phyloP scores from a whole-genome alignment of 2,329 filamentous ascomycete genomes.

The Xylaria digitata region DNA sequence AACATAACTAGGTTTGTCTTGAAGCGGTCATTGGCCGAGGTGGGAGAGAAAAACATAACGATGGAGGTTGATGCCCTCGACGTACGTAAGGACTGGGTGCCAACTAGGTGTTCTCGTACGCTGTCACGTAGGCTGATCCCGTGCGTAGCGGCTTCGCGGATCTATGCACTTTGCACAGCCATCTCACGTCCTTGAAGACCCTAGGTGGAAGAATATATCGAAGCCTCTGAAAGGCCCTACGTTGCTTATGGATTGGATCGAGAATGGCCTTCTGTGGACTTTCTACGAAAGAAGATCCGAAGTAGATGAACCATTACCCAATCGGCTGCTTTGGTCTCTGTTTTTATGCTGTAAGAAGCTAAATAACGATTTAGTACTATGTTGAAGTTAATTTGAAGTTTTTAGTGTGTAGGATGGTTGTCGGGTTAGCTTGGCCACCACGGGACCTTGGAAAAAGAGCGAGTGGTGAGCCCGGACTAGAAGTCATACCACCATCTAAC shows the following conservation, averaged over 20 bases:
- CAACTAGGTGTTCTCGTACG: neutral
- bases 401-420: conserved; percentile 42
- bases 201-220: conserved; percentile 3
- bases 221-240: conserved; percentile 24
- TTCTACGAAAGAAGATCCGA: conserved; percentile 33
- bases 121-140: conserved; percentile 13
- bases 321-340: conserved; percentile 43
- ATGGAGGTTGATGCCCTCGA: conserved; percentile 33
- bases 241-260: conserved; percentile 42
- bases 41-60: conserved; percentile 22
- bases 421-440: conserved; percentile 40
- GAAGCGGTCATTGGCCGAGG: conserved; percentile 32
- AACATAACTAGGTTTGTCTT: conserved; percentile 34
- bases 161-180: conserved; percentile 39
- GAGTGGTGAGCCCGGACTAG: conserved; percentile 9
- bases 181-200: conserved; percentile 21
- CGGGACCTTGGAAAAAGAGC: neutral
- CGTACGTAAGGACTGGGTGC: conserved; percentile 23
- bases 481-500: conserved; percentile 29
- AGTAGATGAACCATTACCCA: conserved; percentile 37
- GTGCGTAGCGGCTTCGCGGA: conserved; percentile 35
- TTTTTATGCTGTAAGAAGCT: conserved; percentile 40
- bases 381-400: neutral
- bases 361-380: neutral
- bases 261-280: conserved; percentile 36